Evolutionary conservation across 2,329 filamentous ascomycete genomes (phyloP).

Genomic region (Knoxdaviesia proteae): DNA sequence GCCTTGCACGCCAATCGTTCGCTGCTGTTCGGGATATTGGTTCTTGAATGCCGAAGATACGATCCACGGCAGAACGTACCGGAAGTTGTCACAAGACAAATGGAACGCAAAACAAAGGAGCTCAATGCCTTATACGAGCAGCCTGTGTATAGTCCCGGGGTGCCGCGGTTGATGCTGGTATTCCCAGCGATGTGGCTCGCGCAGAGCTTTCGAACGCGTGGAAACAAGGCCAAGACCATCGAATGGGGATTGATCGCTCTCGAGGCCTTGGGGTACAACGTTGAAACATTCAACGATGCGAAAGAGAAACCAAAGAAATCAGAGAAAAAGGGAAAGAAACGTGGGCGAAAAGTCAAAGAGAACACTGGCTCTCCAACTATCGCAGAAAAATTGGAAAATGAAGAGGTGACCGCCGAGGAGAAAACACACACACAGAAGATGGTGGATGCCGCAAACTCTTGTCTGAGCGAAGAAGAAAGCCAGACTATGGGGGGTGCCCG

Average conservation of each 20-base stretch:
- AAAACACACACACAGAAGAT: not conserved
- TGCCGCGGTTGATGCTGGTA: conserved; percentile 14
- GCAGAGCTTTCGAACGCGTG: conserved; percentile 12
- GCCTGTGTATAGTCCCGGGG: conserved; percentile 8
- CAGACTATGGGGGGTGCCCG: too few relatives aligned
- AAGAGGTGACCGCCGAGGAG: conserved; percentile 2
- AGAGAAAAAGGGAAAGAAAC: too few relatives aligned
- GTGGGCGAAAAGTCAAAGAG: conserved; percentile 2
- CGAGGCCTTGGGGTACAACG: conserved; percentile 14
- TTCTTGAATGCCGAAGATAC: too few relatives aligned
- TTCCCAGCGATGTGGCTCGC: conserved; percentile 16
- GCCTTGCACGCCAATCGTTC: too few relatives aligned
- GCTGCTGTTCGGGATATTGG: too few relatives aligned
- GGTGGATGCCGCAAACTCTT: not conserved
- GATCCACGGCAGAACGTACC: too few relatives aligned
- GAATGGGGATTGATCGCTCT: conserved; percentile 11
- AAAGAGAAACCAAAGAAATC: not conserved
- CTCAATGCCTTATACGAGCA: conserved; percentile 14
- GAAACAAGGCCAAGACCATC: conserved; percentile 13
- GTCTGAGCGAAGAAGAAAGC: too few relatives aligned
- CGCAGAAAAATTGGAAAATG: conserved; percentile 14
- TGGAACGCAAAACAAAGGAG: conserved; percentile 1
- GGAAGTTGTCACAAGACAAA: too few relatives aligned
- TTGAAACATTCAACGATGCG: conserved; percentile 6
- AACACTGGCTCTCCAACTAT: conserved; percentile 6